These are phyloP conservation scores for Neocucurbitaria cava DNA, from an alignment of 2,329 filamentous ascomycete species.

Conservation along the genomic window DNA sequence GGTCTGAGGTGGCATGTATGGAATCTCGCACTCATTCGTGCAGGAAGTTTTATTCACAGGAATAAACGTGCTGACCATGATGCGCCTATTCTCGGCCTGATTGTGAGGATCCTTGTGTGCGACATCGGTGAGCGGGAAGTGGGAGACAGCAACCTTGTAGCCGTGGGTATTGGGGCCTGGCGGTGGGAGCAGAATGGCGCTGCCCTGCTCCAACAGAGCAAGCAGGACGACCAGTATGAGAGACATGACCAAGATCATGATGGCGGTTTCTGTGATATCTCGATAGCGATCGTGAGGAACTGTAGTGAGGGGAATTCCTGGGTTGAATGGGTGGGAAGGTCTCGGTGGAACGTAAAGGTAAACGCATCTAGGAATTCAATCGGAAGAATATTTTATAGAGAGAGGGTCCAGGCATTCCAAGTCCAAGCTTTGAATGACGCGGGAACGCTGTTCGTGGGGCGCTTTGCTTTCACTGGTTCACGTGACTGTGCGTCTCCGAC, in stretches of 20 bases:
- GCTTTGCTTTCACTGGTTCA: too few relatives aligned
- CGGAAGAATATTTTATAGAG: too few relatives aligned
- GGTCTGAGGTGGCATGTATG: conserved; percentile 29
- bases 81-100: conserved; percentile 8
- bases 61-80: conserved; percentile 33
- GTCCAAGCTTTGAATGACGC: too few relatives aligned
- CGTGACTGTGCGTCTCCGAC: too few relatives aligned
- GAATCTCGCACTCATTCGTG: conserved; percentile 11
- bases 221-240: conserved; percentile 1
- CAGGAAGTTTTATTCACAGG: conserved; percentile 22
- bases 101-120: conserved; percentile 10
- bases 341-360: too few relatives aligned
- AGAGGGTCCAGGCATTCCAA: too few relatives aligned
- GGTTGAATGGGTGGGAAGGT: neutral
- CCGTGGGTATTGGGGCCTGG: conserved; percentile 17
- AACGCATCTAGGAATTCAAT: too few relatives aligned
- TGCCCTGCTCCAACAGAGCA: neutral
- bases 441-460: too few relatives aligned
- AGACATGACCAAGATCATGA: neutral
- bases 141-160: conserved; percentile 22
- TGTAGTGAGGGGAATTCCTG: neutral
- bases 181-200: conserved; percentile 18
- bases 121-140: conserved; percentile 16
- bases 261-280: neutral
- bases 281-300: neutral